Evolutionary conservation across 148 eudicot genomes (phyloP), one percentile per base, ranked within the genome.

Genomic region (Mesembryanthemum crystallinum): DNA sequence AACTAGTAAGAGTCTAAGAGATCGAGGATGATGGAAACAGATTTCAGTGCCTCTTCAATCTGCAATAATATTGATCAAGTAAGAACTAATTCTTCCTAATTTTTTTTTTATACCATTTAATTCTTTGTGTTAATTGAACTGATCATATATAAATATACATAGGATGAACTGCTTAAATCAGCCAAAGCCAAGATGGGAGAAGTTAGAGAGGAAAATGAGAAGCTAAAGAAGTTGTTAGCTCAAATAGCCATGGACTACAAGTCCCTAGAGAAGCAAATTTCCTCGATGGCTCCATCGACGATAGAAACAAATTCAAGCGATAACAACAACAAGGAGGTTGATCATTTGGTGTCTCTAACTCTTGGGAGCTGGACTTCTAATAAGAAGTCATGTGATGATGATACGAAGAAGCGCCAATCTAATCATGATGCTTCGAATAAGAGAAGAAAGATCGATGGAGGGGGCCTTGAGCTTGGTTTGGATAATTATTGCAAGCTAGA

Each of bases 131-230:
- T 29, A 30, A 24, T 57, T 30, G 17, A 60, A 24, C 27, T 27
- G 15, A 20, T 70, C 71, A 25, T 12, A 0, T 8, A 20, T 39
- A 51, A 23, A 24, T 37, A 14, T 25, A 10, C 77, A 54, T 60
- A 85, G 87, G 83, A 77, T 17, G 81, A 79, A 65, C 73, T 78
- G 25, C 65, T 81, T 8, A 76, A 70, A 73, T 80, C 83, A 71
- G 78, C 84, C 15, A 81, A 83, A 81, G 84, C 69, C 25, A 84
- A 87, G 82, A 87, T 87, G 85, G 82, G 82, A 32, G 80, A 83
- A 75, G 83, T 83, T 12, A 79, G 79, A 72, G 88, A 81, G 69
- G 90, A 87, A 73, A 87, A 85, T 55, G 80, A 83, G 65, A 82
- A 74, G 65, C 42, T 87, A 70, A 87, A 83, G 77, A 82, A 60